Evolutionary conservation across 257 asterid species (phyloP).

Genomic region (Leptodermis oblonga): DNA sequence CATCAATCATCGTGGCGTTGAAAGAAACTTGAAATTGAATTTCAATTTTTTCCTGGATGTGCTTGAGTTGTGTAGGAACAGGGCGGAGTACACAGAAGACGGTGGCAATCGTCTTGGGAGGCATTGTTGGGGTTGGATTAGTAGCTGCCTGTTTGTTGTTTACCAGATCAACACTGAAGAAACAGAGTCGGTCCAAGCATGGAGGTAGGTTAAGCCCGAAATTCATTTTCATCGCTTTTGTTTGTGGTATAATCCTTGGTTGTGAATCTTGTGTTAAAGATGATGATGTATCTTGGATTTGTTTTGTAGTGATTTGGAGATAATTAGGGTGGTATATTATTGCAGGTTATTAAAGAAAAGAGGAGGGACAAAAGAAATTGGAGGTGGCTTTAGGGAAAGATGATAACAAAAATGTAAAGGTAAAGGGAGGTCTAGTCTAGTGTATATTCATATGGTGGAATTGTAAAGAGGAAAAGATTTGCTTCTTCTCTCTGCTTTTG

Average conservation of each 20-base stretch:
- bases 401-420: constrained; percentile 16
- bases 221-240: not conserved
- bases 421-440: too few species aligned
- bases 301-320: not conserved
- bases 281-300: not conserved
- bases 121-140: constrained; percentile 59
- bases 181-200: constrained; percentile 45
- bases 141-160: constrained; percentile 58
- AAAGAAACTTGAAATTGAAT: not conserved
- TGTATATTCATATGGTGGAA: too few species aligned
- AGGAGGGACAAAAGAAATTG: constrained; percentile 6
- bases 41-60: not conserved
- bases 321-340: not conserved
- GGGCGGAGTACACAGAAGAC: constrained; percentile 57
- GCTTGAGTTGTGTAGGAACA: constrained; percentile 38
- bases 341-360: constrained; percentile 15
- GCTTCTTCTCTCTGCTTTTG: not conserved
- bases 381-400: constrained; percentile 17
- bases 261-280: not conserved
- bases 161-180: constrained; percentile 60
- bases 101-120: constrained; percentile 73
- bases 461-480: constrained; percentile 17
- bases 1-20: not conserved
- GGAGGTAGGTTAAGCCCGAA: constrained; percentile 34
- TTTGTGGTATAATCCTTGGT: not conserved